phyloP scores from a whole-genome alignment of 2,329 filamentous ascomycete genomes.

The Blastomyces percursus region DNA sequence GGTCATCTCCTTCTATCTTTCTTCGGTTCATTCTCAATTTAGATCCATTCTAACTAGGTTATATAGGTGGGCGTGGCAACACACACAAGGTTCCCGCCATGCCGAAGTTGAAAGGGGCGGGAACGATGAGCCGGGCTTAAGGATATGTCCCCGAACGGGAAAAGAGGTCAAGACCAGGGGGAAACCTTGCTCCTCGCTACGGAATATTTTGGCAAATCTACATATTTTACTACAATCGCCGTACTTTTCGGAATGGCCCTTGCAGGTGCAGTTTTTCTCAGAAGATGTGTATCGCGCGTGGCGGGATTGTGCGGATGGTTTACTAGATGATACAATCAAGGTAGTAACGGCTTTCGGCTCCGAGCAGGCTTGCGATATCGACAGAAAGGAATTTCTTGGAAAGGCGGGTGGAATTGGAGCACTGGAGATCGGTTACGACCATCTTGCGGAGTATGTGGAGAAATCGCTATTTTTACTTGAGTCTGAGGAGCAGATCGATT shows the following conservation, averaged over 20 bases:
- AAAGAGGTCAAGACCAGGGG: conserved; percentile 40
- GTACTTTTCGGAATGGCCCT: conserved; percentile 74
- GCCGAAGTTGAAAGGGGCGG: conserved; percentile 56
- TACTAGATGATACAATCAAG: conserved; percentile 40
- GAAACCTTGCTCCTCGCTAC: conserved; percentile 50
- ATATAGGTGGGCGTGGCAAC: conserved; percentile 83
- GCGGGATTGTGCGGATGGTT: conserved; percentile 45
- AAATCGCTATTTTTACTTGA: conserved; percentile 40
- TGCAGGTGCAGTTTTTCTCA: conserved; percentile 68
- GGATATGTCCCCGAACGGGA: conserved; percentile 28
- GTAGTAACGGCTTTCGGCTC: conserved; percentile 44
- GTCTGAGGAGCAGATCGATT: conserved; percentile 28
- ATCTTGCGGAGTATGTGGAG: conserved; percentile 40
- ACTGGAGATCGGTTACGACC: conserved; percentile 23
- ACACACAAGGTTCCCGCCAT: conserved; percentile 69
- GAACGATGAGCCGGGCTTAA: conserved; percentile 29
- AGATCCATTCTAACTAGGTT: neutral
- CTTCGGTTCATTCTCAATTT: neutral
- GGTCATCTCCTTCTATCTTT: neutral
- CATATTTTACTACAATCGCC: conserved; percentile 67
- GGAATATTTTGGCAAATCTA: conserved; percentile 64
- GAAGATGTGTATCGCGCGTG: conserved; percentile 59
- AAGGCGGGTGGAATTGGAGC: conserved; percentile 3
- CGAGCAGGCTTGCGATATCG: conserved; percentile 2
- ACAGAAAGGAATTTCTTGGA: conserved; percentile 12